Evolutionary conservation across 495 filamentous ascomycete species (phyloP), one percentile per base, ranked within the genome.

Genomic region (Aspergillus sclerotioniger): DNA sequence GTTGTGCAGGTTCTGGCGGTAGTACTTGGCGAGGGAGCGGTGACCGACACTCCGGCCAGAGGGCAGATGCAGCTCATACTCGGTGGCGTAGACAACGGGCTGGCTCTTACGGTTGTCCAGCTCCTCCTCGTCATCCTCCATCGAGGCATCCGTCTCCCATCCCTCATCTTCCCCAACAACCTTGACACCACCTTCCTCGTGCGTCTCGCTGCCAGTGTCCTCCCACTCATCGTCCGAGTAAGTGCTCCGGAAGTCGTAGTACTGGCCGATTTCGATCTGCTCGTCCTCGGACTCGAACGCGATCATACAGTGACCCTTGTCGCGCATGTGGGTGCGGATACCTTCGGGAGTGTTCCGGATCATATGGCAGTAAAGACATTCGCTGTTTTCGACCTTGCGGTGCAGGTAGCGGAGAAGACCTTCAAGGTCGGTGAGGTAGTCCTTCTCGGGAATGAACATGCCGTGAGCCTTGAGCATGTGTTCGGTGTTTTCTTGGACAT

Each of bases 281-380:
- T 99, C 91, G 33, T 88, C 88, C 67, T 96, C 90, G 0, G 84
- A 86, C 45, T 88, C 87, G 70, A 95, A 99, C 0, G 90, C 92
- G 60, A 99, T 92, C 83, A 90, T 96, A 78, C 92, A 97, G 72
- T 99, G 94, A 8, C 90, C 86, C 73, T 91, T 92, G 71, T 99
- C 94, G 33, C 88, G 87, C 94, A 99, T 99, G 70, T 99, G 94
- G 0, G 90, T 95, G 59, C 94, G 90, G 37, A 90, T 82, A 13
- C 89, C 91, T 54, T 83, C 81, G 1, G 86, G 76, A 21, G 85
- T 90, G 57, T 85, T 84, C 67, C 90, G 87, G 28, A 84, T 67
- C 62, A 90, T 90, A 62, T 88, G 85, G 69, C 94, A 99, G 67
- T 86, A 90, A 29, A 98, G 73, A 70, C 95, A 93, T 62, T 91